Evolutionary conservation across 2,329 filamentous ascomycete genomes (phyloP), one percentile per base, ranked within the genome.

Genomic region (Beauveria brongniartii): DNA sequence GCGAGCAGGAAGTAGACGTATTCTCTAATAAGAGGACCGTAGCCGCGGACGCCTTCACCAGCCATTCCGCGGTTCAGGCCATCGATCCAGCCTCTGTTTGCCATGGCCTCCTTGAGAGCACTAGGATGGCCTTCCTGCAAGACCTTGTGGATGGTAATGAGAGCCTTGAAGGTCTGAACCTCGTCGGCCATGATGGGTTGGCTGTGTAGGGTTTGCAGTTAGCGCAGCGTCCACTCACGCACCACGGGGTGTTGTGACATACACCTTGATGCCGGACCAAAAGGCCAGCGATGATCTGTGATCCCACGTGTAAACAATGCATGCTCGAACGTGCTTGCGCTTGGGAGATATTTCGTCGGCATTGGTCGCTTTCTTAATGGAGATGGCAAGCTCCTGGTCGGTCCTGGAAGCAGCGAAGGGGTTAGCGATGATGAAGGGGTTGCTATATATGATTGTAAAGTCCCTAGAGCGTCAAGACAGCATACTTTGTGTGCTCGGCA

Each of bases 221-320:
- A 60, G 44, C 30, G 48, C 30, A 34, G 37, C 18, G 40, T 20
- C 24, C 6, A 4, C 16, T 4, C 20, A 41, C 26, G 37, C 24
- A 10, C 6, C 20, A 20, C 10, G 9, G 28, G 30, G 7, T 3
- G 3, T 12, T 8, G 50, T 57, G 79, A 82, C 88, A 67, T 83
- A 95, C 89, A 97, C 92, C 85, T 99, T 99, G 83, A 99, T 95
- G 72, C 92, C 93, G 61, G 91, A 86, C 94, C 94, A 99, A 75
- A 99, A 99, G 71, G 92, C 91, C 72, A 86, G 82, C 47, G 92
- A 96, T 66, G 89, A 96, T 78, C 96, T 95, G 80, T 99, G 92
- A 77, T 99, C 94, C 94, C 94, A 99, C 62, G 93, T 97, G 75
- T 97, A 97, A 51, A 99, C 93, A 70, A 99, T 99, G 72, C 91